phyloP scores from a whole-genome alignment of 305 asterid genomes.

The Fraxinus platypoda region DNA sequence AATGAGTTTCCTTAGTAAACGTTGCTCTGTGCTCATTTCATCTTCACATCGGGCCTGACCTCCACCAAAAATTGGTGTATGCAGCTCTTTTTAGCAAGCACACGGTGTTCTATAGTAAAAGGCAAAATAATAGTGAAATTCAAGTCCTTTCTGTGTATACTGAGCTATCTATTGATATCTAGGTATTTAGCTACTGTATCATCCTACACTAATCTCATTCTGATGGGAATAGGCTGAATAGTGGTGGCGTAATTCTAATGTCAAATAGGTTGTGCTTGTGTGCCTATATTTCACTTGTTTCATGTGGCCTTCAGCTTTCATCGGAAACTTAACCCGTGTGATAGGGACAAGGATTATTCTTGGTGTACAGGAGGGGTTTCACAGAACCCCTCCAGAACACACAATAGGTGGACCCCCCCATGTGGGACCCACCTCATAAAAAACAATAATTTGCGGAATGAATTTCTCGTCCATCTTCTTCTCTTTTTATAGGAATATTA shows the following conservation, averaged over 20 bases:
- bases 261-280: neutral
- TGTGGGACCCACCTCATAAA: too few species aligned
- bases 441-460: too few species aligned
- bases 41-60: neutral
- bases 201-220: neutral
- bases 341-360: too few species aligned
- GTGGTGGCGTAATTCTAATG: neutral
- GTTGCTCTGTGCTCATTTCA: neutral
- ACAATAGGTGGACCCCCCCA: too few species aligned
- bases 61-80: neutral
- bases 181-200: neutral
- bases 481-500: too few species aligned
- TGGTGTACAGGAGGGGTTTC: too few species aligned
- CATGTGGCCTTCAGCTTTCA: conserved; percentile 4
- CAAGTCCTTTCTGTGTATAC: neutral
- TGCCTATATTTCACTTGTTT: neutral
- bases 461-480: too few species aligned
- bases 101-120: neutral
- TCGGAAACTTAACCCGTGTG: neutral
- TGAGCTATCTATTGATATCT: neutral
- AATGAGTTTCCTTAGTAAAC: neutral
- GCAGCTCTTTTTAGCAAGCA: neutral
- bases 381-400: too few species aligned
- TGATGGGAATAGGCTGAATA: neutral
- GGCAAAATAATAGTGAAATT: neutral